Conservation (phyloP, 163 green algal species). For the Volvox carteri region DNA sequence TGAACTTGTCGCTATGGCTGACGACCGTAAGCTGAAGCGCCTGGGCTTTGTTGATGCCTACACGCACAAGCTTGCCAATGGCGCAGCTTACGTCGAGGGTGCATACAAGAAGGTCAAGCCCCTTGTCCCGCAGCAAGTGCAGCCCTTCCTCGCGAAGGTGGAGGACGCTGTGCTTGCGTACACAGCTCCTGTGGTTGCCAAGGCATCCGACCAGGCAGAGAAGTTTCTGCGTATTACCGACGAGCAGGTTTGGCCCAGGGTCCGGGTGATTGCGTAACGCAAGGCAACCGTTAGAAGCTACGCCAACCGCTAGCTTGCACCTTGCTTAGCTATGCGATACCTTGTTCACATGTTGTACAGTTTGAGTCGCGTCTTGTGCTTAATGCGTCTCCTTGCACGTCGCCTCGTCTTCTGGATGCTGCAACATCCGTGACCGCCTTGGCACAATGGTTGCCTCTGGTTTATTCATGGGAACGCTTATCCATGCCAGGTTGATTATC, state of each 20-base stretch:
- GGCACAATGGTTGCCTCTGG: too few relatives aligned
- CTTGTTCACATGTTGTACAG: too few relatives aligned
- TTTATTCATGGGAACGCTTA: too few relatives aligned
- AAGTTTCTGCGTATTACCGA: constrained; percentile 33
- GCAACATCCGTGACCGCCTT: too few relatives aligned
- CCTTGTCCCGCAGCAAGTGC: constrained; percentile 4
- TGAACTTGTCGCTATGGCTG: constrained; percentile 1
- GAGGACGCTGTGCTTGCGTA: constrained; percentile 36
- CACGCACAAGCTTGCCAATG: constrained; percentile 4
- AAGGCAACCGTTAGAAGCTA: constrained; percentile 10
- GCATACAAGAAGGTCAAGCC: constrained; percentile 24
- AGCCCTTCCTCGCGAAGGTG: constrained; percentile 37
- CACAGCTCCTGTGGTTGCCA: constrained; percentile 10
- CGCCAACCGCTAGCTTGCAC: neutral
- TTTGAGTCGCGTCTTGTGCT: too few relatives aligned
- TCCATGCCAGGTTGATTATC: constrained; percentile 27
- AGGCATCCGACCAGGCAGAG: constrained; percentile 28
- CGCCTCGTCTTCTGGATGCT: neutral
- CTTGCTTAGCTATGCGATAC: too few relatives aligned
- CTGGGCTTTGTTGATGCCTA: constrained; percentile 32
- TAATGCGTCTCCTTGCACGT: too few relatives aligned
- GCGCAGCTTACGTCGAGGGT: constrained; percentile 20
- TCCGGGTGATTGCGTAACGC: constrained; percentile 11
- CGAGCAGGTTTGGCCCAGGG: constrained; percentile 27
- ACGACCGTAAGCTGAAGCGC: constrained; percentile 40